Conservation (phyloP, 768 basidiomycete genomes). For the Neoboletus magnificus region DNA sequence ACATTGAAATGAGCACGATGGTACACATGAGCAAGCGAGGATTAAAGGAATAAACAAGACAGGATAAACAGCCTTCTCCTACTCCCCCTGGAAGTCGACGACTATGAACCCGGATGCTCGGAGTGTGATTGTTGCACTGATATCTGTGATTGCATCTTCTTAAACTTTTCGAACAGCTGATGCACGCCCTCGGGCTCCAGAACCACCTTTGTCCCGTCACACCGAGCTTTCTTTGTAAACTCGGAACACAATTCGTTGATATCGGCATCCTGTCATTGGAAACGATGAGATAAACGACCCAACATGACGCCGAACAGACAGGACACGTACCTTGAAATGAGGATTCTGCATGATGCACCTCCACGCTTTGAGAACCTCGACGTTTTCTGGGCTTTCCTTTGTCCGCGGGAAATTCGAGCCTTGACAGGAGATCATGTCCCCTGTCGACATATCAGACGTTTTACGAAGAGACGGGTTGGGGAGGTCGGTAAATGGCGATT, state of each 20-base stretch:
- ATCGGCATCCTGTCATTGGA: constrained; percentile 56
- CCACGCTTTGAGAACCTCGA: constrained; percentile 81
- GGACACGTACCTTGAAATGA: constrained; percentile 61
- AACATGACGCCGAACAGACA: background rate
- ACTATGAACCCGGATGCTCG: constrained; percentile 17
- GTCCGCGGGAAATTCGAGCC: constrained; percentile 69
- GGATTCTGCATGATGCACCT: constrained; percentile 70
- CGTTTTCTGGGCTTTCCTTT: constrained; percentile 63
- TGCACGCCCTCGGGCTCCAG: constrained; percentile 50
- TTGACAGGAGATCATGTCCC: constrained; percentile 60
- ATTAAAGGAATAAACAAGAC: constrained; percentile 21
- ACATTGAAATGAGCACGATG: constrained; percentile 2
- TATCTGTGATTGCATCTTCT: constrained; percentile 22
- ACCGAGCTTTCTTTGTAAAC: constrained; percentile 77
- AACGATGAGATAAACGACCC: background rate
- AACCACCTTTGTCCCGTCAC: constrained; percentile 82
- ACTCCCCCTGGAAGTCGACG: no score
- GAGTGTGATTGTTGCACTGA: constrained; percentile 2
- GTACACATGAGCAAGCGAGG: constrained; percentile 15
- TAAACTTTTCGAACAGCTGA: constrained; percentile 42
- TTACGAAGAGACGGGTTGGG: constrained; percentile 34
- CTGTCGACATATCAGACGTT: constrained; percentile 41
- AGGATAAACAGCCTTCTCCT: constrained; percentile 1
- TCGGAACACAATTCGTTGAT: constrained; percentile 76
- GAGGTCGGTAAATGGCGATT: constrained; percentile 50